Evolutionary conservation across 2,329 filamentous ascomycete genomes (phyloP), one percentile per base, ranked within the genome.

Genomic region (Dactylellina sp.): DNA sequence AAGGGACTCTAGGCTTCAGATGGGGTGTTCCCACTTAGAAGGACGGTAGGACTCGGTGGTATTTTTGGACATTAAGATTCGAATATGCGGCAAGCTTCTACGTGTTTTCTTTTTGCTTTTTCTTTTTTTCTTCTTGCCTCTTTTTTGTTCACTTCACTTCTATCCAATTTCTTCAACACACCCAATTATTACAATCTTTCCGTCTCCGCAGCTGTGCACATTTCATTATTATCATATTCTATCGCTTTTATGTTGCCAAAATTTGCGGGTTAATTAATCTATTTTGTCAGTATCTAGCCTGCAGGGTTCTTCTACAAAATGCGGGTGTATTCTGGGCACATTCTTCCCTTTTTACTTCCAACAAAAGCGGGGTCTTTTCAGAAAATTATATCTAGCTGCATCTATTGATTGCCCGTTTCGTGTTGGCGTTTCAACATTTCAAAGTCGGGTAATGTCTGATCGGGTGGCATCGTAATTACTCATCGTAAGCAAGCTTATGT

Each of bases 341-440:
- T 39, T 32, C 53, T 18, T 39, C 14, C 14, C 24, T 12, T 37
- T 56, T 40, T 50, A 52, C 57, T 40, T 16, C 22, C 16, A 42
- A 22, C 35, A 71, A 71, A 71, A 71, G 66, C 66, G 44, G 59
- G 66, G 57, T 59, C 66, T 71, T 71, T 71, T 52, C 35, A 53
- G 28, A 57, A 50, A 42, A 44, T 52, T 57, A 62, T 24, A 40
- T 57, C 12, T 59, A 61, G 20, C 44, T 35, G 37, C 40, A 11
- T 32, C 14, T 59, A 7, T 44, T 32, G 24, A 50, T 39, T 61
- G 20, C 18, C 7, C 16, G 18, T 35, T 59, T 50, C 20, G 11
- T 25, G 46, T 28, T 50, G 46, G 24, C 18, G n/a, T 11, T 47
- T 22, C 12, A 22, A 2, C 46, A 1, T 50, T 2, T 22, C 22